Base-by-base conservation (phyloP, 805 yeast species). In the Saturnispora kantuleensis region DNA sequence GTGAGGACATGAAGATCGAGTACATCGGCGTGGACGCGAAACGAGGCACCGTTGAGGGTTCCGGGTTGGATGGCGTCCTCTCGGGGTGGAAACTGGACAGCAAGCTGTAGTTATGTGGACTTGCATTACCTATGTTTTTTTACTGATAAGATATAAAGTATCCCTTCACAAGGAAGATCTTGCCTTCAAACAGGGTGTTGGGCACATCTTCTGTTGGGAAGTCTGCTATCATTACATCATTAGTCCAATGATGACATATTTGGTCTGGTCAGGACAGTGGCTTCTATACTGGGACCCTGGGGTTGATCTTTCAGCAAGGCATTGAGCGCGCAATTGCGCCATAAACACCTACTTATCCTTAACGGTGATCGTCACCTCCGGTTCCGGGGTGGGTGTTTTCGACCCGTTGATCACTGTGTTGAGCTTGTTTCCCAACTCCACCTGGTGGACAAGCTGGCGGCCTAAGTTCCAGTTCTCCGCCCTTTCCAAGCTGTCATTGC, bases 401-500 rank as follows among this genome's bases (percentile, higher is more conserved):
- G 26, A 21, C 2, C 26, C 26, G 26, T 21, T 21, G 26, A 21
- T 21, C 26, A 21, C 26, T 5, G 26, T 21, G 26, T 59, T 57
- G 16, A 63, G 47, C 41, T 59, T 58, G 39, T 52, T 52, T 16
- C 55, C 40, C 39, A 63, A 47, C 38, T 55, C 50, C 9, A 49
- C 44, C 44, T 58, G 59, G 38, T 60, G 63, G 35, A 59, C 54
- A 40, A 42, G 48, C 41, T 61, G 64, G 39, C 56, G 56, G 29
- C 53, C 55, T 10, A 50, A 46, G 40, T 65, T 63, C 97, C 97
- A 90, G 18, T 71, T 67, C 59, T 93, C 97, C 1, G 96, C 96
- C 51, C 81, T 79, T 39, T 77, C 81, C 44, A 90, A 68, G 41
- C 88, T 88, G 39, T 84, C 89, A 57, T 84, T 90, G 53, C 94